phyloP scores from a whole-genome alignment of 2,329 filamentous ascomycete species.

The Akanthomyces uredinophilus region DNA sequence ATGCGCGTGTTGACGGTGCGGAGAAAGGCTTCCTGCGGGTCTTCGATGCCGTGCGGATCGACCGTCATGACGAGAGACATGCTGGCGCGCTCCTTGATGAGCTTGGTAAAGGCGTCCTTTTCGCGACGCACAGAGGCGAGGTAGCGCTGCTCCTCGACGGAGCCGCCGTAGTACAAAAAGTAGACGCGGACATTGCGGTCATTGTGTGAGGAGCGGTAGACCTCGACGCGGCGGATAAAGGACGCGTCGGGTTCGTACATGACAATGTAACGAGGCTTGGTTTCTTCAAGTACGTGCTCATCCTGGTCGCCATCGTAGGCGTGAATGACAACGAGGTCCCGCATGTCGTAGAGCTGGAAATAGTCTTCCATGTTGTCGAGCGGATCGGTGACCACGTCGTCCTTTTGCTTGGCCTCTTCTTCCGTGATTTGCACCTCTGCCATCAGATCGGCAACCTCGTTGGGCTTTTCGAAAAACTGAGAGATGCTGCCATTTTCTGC shows the following conservation, averaged over 20 bases:
- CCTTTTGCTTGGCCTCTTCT: slow-evolving; percentile 68
- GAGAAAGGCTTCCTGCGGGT: slow-evolving; percentile 86
- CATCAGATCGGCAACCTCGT: slow-evolving; percentile 76
- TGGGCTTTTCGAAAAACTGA: slow-evolving; percentile 75
- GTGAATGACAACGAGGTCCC: slow-evolving; percentile 82
- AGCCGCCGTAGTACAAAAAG: slow-evolving; percentile 93
- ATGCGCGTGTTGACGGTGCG: slow-evolving; percentile 96
- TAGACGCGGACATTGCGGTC: slow-evolving; percentile 87
- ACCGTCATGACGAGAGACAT: slow-evolving; percentile 86
- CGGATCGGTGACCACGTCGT: slow-evolving; percentile 69
- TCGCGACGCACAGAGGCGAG: slow-evolving; percentile 85
- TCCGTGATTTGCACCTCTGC: slow-evolving; percentile 78
- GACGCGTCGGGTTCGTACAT: slow-evolving; percentile 97
- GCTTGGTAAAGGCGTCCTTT: slow-evolving; percentile 90
- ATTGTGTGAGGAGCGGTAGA: slow-evolving; percentile 90
- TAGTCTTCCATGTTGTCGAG: slow-evolving; percentile 88
- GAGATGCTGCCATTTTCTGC: slow-evolving; percentile 69
- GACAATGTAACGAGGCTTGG: slow-evolving; percentile 88
- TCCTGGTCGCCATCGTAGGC: slow-evolving; percentile 95
- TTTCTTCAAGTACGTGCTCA: slow-evolving; percentile 91
- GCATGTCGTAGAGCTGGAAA: slow-evolving; percentile 87
- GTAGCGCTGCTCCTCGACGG: slow-evolving; percentile 93
- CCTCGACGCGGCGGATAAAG: slow-evolving; percentile 90
- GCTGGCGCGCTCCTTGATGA: slow-evolving; percentile 88
- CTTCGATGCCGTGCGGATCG: slow-evolving; percentile 63